Conservation (phyloP, 371 early-diverging fungal genomes). For the Mucor indicus region DNA sequence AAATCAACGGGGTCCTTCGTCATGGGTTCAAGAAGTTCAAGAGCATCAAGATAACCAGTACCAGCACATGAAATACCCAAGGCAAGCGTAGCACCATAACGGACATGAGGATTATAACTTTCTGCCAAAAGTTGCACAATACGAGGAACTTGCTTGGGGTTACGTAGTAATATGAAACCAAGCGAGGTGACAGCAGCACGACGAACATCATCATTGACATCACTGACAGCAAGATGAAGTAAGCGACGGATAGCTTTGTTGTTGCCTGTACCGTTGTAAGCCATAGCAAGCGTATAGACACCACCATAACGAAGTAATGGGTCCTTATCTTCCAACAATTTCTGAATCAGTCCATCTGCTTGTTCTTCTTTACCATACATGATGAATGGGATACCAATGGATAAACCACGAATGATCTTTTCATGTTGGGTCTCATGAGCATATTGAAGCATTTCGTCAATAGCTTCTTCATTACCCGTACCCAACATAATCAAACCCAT, state of each 20-base stretch:
- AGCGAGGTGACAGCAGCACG: slow-evolving; percentile 97
- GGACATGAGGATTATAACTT: slow-evolving; percentile 98
- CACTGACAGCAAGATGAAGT: slow-evolving; percentile 96
- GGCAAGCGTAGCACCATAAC: slow-evolving; percentile 97
- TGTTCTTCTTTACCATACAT: slow-evolving; percentile 95
- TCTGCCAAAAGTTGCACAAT: slow-evolving; percentile 97
- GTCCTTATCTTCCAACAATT: slow-evolving; percentile 88
- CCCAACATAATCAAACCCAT: slow-evolving; percentile 98
- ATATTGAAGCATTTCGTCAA: slow-evolving; percentile 94
- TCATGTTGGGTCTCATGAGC: slow-evolving; percentile 98
- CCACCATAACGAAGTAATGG: slow-evolving; percentile 95
- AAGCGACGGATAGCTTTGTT: slow-evolving; percentile 92
- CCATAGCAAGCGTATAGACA: slow-evolving; percentile 94
- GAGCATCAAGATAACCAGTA: slow-evolving; percentile 90
- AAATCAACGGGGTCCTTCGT: slow-evolving; percentile 96
- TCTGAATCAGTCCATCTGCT: slow-evolving; percentile 86
- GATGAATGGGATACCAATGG: slow-evolving; percentile 90
- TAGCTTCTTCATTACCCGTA: slow-evolving; percentile 73
- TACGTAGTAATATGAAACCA: slow-evolving; percentile 92
- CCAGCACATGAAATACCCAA: slow-evolving; percentile 98
- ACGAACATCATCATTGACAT: slow-evolving; percentile 98
- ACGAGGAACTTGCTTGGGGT: slow-evolving; percentile 91
- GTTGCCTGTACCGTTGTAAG: slow-evolving; percentile 97
- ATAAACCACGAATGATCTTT: slow-evolving; percentile 95
- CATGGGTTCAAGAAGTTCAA: slow-evolving; percentile 97